Percentiles rank a stretch among this genome's conserved stretches.
phyloP scores from a whole-genome alignment of 257 asterid species.

The Scutellaria galericulata region DNA sequence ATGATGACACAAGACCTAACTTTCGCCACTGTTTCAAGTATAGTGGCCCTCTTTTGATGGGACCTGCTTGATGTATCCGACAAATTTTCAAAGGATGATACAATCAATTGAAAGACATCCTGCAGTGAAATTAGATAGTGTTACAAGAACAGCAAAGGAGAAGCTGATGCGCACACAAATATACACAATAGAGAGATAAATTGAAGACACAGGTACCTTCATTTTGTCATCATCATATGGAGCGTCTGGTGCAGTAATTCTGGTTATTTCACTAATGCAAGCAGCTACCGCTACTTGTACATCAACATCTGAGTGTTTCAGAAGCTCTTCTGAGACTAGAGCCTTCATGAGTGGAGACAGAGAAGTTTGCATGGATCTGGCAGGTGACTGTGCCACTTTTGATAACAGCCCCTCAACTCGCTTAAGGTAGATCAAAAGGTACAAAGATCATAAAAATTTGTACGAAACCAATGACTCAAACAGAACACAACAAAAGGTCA shows the following conservation, averaged over 20 bases:
- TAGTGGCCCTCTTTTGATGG: slow-evolving; percentile 62
- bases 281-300: slow-evolving; percentile 89
- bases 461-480: slow-evolving; percentile 1
- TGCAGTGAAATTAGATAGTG: slow-evolving; percentile 40
- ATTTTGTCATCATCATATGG: slow-evolving; percentile 85
- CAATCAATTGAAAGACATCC: slow-evolving; percentile 81
- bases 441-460: slow-evolving; percentile 4
- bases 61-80: slow-evolving; percentile 74
- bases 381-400: slow-evolving; percentile 88
- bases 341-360: slow-evolving; percentile 71
- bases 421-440: slow-evolving; percentile 42
- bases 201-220: slow-evolving; percentile 59
- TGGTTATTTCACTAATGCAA: slow-evolving; percentile 87
- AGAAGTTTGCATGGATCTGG: slow-evolving; percentile 65
- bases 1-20: slow-evolving; percentile 88
- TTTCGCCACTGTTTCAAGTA: slow-evolving; percentile 90
- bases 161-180: slow-evolving; percentile 1
- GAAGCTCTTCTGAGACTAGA: slow-evolving; percentile 59
- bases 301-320: slow-evolving; percentile 71
- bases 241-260: slow-evolving; percentile 96
- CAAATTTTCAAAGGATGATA: slow-evolving; percentile 73
- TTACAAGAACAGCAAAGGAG: slow-evolving; percentile 28
- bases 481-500: slow-evolving; percentile 11
- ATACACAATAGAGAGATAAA: neutral
- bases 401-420: slow-evolving; percentile 59